phyloP scores from a whole-genome alignment of 257 asterid species.

The Euphrasia confusa region DNA sequence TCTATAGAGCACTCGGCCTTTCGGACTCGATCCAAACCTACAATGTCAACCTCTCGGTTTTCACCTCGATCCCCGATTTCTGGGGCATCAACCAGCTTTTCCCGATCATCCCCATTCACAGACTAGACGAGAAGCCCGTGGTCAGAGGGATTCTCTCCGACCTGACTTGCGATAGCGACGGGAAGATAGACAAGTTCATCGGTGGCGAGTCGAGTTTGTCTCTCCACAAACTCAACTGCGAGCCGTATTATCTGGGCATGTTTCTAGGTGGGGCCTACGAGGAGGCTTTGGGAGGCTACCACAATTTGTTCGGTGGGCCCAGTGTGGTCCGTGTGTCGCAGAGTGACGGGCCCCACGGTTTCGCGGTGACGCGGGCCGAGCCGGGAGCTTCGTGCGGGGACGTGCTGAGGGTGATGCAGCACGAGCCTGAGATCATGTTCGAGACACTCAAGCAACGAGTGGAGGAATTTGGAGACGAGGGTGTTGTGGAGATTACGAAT shows the following conservation, averaged over 20 bases:
- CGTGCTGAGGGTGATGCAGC: slow-evolving; percentile 87
- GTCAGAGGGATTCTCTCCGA: slow-evolving; percentile 70
- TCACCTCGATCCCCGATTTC: slow-evolving; percentile 93
- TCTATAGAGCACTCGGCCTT: slow-evolving; percentile 63
- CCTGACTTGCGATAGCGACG: slow-evolving; percentile 93
- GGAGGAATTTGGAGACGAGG: slow-evolving; percentile 46
- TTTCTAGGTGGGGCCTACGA: slow-evolving; percentile 94
- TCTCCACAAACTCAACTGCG: slow-evolving; percentile 54
- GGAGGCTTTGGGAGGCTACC: slow-evolving; percentile 88
- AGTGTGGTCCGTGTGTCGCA: slow-evolving; percentile 76
- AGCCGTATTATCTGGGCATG: slow-evolving; percentile 72
- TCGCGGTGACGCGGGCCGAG: slow-evolving; percentile 65
- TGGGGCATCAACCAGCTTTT: slow-evolving; percentile 91
- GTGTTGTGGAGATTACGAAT: slow-evolving; percentile 21
- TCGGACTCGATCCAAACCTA: slow-evolving; percentile 60
- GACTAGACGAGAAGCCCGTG: slow-evolving; percentile 64
- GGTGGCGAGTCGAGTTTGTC: slow-evolving; percentile 95
- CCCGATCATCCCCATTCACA: slow-evolving; percentile 85
- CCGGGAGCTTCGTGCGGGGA: slow-evolving; percentile 77
- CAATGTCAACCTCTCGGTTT: slow-evolving; percentile 72
- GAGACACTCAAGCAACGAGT: slow-evolving; percentile 79
- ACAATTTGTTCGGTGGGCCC: slow-evolving; percentile 88
- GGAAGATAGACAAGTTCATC: slow-evolving; percentile 80
- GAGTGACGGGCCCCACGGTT: slow-evolving; percentile 80
- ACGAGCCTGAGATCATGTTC: slow-evolving; percentile 90